Base-by-base conservation (phyloP, 208 protist genomes). In the Herpetomonas samuelpessoai region DNA sequence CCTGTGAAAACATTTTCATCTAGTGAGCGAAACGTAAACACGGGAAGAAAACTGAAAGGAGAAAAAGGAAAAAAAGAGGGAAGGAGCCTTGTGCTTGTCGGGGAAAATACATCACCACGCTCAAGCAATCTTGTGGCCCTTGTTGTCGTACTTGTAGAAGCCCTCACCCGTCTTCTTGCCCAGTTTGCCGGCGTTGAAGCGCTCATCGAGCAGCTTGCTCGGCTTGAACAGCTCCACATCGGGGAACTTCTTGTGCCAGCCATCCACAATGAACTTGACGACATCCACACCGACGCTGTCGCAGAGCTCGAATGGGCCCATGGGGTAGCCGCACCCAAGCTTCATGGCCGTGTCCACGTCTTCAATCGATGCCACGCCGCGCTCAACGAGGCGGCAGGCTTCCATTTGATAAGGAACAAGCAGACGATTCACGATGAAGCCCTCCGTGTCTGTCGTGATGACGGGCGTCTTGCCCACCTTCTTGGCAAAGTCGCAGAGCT, bases 391-490 rank as follows among this genome's bases (percentile, higher is more conserved):
- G 25, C 78, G 74, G 38, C 75, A 68, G 22, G 89, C 89, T 65
- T 96, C 86, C 25, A 89, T 25, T 51, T 90, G 64, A 59, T 87
- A 91, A 4, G 89, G 89, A 2, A 95, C 69, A 3, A 97, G 81
- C 1, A 97, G 76, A 18, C 89, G 85, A 73, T 97, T 97, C 26
- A 95, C 92, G 63, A 96, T 88, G 59, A 95, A 97, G 26, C 92
- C 92, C 22, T 79, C 74, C 3, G 86, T 95, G 71, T 97, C 92
- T 56, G 79, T 86, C 27, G 79, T 72, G 19, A 81, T 47, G 12
- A 94, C 85, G 0, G 85, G 61, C 0, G 57, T 46, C 69, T 97
- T 97, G 22, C 78, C 78, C 14, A 96, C 45, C 27, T 65, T 71
- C 48, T 80, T 72, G 46, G 64, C 49, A 50, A 77, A 91, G 29